A percentile compares a stretch with the other conserved stretches of the same genome.
Evolutionary conservation across 352 stramenopile genomes (phyloP).

Genomic region (Stramenopiles sp.): DNA sequence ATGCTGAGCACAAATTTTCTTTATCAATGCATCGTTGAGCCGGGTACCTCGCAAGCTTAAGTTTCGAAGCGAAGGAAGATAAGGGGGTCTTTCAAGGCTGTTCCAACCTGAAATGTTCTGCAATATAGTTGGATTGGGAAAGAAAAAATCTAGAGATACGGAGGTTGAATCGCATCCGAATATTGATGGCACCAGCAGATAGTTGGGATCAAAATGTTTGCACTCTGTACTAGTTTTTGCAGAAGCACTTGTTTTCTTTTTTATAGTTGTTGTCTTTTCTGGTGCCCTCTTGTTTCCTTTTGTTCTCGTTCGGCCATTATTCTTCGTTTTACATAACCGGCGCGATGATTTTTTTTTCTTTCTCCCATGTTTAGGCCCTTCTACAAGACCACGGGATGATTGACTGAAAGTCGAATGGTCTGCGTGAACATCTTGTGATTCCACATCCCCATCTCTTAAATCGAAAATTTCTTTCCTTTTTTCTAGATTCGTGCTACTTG

Average conservation of each 20-base stretch:
- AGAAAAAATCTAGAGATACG: slow-evolving; percentile 6
- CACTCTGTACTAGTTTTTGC: not conserved
- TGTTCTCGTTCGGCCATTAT: not conserved
- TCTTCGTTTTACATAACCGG: not conserved
- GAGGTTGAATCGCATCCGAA: not conserved
- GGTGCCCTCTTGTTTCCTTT: not conserved
- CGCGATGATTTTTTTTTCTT: not conserved
- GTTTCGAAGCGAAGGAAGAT: not conserved
- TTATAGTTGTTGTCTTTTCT: no score
- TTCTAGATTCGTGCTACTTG: not conserved
- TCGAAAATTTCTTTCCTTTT: not conserved
- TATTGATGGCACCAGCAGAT: not conserved
- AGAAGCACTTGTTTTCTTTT: not conserved
- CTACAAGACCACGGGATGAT: not conserved
- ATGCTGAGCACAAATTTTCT: not conserved
- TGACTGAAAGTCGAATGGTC: not conserved
- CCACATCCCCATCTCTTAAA: not conserved
- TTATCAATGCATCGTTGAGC: not conserved
- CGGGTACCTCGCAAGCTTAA: not conserved
- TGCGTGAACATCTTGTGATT: not conserved
- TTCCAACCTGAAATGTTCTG: not conserved
- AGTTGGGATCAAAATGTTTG: not conserved
- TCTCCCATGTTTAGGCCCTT: not conserved
- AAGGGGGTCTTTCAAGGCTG: not conserved
- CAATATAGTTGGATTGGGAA: not conserved